These are phyloP conservation scores for Saturnispora halmiae DNA, from an alignment of 805 yeast genomes.

Conservation along the genomic window DNA sequence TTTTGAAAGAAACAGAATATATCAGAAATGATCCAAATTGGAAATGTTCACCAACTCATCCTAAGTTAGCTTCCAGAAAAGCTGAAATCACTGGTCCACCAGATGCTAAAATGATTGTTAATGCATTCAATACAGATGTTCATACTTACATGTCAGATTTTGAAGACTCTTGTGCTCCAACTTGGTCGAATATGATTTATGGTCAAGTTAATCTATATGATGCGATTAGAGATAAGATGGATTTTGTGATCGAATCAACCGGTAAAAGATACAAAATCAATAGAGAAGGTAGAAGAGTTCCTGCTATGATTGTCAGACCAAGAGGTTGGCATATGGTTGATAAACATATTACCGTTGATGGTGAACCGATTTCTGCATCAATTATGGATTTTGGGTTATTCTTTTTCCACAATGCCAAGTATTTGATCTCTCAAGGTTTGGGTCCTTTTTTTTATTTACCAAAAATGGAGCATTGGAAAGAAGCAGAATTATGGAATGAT, in stretches of 20 bases:
- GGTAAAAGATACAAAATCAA: slow-evolving; percentile 34
- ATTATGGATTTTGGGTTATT: slow-evolving; percentile 71
- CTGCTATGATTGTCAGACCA: slow-evolving; percentile 77
- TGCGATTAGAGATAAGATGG: slow-evolving; percentile 61
- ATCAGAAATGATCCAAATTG: slow-evolving; percentile 67
- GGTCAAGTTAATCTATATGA: slow-evolving; percentile 77
- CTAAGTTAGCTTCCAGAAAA: slow-evolving; percentile 65
- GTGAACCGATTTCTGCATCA: slow-evolving; percentile 70
- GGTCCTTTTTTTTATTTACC: slow-evolving; percentile 82
- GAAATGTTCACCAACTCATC: slow-evolving; percentile 67
- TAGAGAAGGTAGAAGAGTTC: slow-evolving; percentile 48
- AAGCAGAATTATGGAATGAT: slow-evolving; percentile 79
- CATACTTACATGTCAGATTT: slow-evolving; percentile 83
- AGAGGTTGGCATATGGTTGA: slow-evolving; percentile 85
- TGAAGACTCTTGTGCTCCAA: slow-evolving; percentile 78
- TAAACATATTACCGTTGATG: slow-evolving; percentile 60
- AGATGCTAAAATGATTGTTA: slow-evolving; percentile 73
- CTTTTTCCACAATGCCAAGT: slow-evolving; percentile 66
- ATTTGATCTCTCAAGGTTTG: slow-evolving; percentile 50
- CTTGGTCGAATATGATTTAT: slow-evolving; percentile 70
- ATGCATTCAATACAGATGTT: slow-evolving; percentile 69
- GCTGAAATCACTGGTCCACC: slow-evolving; percentile 84
- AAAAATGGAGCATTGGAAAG: slow-evolving; percentile 79
- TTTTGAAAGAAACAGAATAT: slow-evolving; percentile 56
- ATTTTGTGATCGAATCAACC: slow-evolving; percentile 32